These are phyloP conservation scores for Colletotrichum sp. DNA, from an alignment of 2,329 filamentous ascomycete species.

Conservation along the genomic window DNA sequence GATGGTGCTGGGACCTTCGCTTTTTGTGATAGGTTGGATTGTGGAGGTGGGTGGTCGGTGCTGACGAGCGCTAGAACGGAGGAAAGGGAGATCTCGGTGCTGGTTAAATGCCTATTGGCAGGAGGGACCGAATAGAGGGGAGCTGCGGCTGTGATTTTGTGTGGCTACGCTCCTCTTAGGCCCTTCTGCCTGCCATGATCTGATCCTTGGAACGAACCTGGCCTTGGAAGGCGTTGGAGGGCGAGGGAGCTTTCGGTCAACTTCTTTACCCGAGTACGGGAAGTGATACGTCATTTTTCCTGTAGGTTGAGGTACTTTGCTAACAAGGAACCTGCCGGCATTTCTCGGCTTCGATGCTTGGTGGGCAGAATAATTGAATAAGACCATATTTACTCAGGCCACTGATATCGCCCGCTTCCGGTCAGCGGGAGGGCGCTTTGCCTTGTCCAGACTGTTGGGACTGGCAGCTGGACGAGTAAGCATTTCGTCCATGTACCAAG, in stretches of 20 bases:
- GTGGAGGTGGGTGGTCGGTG: slow-evolving; percentile 6
- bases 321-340: slow-evolving; percentile 13
- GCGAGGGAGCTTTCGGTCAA: neutral
- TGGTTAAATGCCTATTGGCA: neutral
- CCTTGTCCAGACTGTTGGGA: neutral
- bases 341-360: slow-evolving; percentile 16
- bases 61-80: neutral
- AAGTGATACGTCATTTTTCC: slow-evolving; percentile 9
- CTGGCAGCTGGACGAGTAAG: neutral
- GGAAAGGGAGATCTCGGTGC: neutral
- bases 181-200: slow-evolving; percentile 4
- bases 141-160: neutral
- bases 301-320: slow-evolving; percentile 5
- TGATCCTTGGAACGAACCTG: slow-evolving; percentile 8
- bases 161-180: neutral
- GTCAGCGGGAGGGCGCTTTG: neutral
- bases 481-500: neutral
- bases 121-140: neutral
- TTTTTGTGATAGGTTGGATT: slow-evolving; percentile 21
- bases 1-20: slow-evolving; percentile 1
- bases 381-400: neutral
- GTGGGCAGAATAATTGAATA: neutral
- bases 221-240: neutral
- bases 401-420: neutral
- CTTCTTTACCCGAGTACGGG: slow-evolving; percentile 6